Percentiles rank a stretch among this genome's conserved stretches.
Evolutionary conservation across 2,329 filamentous ascomycete genomes (phyloP).

Genomic region (Drechslerella dactyloides): DNA sequence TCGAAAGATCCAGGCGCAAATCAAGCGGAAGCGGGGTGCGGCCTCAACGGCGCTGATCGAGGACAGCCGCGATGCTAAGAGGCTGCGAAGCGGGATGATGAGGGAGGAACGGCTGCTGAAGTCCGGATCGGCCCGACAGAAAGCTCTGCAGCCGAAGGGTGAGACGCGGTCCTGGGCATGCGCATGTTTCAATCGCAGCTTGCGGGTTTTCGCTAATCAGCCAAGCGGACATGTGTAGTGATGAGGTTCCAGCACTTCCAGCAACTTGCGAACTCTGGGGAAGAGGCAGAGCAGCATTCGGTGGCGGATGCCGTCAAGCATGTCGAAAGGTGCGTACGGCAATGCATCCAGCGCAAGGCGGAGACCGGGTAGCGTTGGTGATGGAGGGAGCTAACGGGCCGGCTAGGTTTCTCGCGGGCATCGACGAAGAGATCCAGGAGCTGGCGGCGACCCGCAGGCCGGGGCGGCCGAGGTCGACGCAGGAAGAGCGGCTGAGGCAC

Average conservation of each 20-base stretch:
- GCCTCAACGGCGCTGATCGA: constrained; percentile 36
- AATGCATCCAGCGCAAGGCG: neutral
- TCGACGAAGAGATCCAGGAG: constrained; percentile 34
- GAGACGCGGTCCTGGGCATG: neutral
- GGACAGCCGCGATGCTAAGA: constrained; percentile 39
- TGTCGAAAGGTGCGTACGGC: constrained; percentile 20
- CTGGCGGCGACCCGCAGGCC: constrained; percentile 16
- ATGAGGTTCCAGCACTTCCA: constrained; percentile 37
- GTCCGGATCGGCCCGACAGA: constrained; percentile 26
- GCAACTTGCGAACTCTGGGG: constrained; percentile 8
- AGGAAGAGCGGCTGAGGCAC: constrained; percentile 31
- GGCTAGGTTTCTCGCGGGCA: constrained; percentile 19
- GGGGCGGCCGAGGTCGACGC: constrained; percentile 33
- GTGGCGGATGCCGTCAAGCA: constrained; percentile 20
- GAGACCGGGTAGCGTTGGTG: no score
- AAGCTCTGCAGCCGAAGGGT: constrained; percentile 40
- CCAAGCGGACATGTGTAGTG: constrained; percentile 11
- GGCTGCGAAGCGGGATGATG: constrained; percentile 37
- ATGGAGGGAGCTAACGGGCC: neutral
- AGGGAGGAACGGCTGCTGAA: constrained; percentile 30
- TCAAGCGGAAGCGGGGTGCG: constrained; percentile 35
- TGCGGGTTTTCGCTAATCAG: neutral
- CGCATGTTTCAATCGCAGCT: no score
- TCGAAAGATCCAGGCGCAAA: constrained; percentile 40
- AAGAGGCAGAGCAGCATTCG: constrained; percentile 1